Base-by-base conservation (phyloP, 768 basidiomycete species). In the Amyloporia xantha region DNA sequence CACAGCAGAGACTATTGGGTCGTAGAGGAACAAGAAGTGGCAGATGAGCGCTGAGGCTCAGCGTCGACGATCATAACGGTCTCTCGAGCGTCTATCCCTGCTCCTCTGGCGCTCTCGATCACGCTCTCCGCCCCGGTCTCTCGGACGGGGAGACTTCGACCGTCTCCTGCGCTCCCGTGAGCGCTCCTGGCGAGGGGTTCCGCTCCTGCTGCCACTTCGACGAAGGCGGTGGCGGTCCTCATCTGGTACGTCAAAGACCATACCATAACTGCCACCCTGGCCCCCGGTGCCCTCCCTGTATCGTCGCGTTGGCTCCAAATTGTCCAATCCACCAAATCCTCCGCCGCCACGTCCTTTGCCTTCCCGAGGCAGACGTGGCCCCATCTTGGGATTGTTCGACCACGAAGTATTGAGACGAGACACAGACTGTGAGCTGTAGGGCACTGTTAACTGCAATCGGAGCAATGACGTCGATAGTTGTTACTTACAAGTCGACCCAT, bases 401-500 rank as follows among this genome's bases (percentile, higher is more conserved):
- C 91, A 94, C 11, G 69, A 63, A 9, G 70, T 81, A 63, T 95
- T 94, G 42, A 91, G 67, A 42, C 86, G 85, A 2, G 93, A 86
- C 43, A 99, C 95, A 12, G 94, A 96, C 74, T 98, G 93, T 6
- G 91, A 94, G 74, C 88, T 77, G 60, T 49, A 58, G 64, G 41
- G 59, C 59, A 13, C 42, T 20, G 3, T 47, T 42, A 60, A 5
- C 1, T 2, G 41, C 13, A 46, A 45, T 25, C 9, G 27, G 25
- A 41, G 15, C 45, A 47, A 28, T 23, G 41, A 38, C 30, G n/a
- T 57, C 37, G 38, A 44, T 24, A 30, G 48, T 17, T 44, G n/a
- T n/a, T 30, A 74, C 86, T 52, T 58, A 94, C 86, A 99, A 98
- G 68, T 98, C 96, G 54, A 99, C 95, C 91, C 95, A 98, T 60